Conservation (phyloP, 768 basidiomycete genomes). For the Leucosporidium scottii region DNA sequence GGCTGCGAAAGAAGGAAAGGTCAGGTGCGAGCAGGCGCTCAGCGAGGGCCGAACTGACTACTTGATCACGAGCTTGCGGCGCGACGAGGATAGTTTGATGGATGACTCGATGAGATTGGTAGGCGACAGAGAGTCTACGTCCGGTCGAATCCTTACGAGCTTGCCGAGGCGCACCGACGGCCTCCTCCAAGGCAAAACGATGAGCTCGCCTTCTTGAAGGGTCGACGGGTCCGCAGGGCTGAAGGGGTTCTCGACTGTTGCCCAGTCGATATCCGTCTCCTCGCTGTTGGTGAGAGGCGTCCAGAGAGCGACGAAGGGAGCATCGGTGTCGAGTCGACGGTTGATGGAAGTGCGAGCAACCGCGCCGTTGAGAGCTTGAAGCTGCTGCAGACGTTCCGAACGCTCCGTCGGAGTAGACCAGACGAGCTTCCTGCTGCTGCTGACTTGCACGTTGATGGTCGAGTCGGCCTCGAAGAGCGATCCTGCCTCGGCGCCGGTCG, state of each 20-base stretch:
- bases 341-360: constrained; percentile 48
- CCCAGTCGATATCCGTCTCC: constrained; percentile 22
- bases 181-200: constrained; percentile 14
- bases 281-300: constrained; percentile 54
- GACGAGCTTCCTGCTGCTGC: constrained; percentile 42
- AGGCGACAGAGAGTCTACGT: constrained; percentile 9
- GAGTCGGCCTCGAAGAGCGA: background rate
- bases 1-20: background rate
- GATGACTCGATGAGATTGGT: background rate
- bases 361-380: constrained; percentile 61
- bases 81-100: background rate
- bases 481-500: too few species aligned
- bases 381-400: constrained; percentile 48
- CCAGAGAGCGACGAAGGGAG: constrained; percentile 56
- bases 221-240: background rate
- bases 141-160: background rate
- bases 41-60: background rate
- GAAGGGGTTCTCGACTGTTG: constrained; percentile 8
- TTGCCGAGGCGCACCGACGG: background rate
- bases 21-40: background rate
- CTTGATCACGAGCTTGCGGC: background rate
- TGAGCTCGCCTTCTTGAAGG: background rate
- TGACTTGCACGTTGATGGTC: constrained; percentile 40
- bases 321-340: constrained; percentile 21
- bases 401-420: constrained; percentile 49